phyloP scores from a whole-genome alignment of 768 basidiomycete species.

The Cyathus striatus region DNA sequence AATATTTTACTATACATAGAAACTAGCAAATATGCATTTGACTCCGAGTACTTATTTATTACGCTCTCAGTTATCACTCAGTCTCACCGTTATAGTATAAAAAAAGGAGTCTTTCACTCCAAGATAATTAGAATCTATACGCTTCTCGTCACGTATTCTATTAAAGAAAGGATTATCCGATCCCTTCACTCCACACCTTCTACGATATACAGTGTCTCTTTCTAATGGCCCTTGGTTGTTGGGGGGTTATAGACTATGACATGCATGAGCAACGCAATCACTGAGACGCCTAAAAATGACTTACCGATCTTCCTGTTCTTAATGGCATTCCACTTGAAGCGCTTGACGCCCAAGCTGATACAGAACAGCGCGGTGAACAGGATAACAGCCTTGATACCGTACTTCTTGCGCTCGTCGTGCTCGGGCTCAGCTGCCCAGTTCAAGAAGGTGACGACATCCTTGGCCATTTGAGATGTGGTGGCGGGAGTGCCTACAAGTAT shows the following conservation, averaged over 20 bases:
- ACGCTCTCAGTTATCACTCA: no score
- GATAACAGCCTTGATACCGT: constrained; percentile 93
- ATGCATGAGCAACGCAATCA: constrained; percentile 6
- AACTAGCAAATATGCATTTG: no score
- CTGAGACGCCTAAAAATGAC: no score
- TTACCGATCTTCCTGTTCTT: constrained; percentile 91
- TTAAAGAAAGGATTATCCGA: background rate
- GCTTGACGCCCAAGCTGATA: constrained; percentile 84
- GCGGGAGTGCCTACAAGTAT: constrained; percentile 75
- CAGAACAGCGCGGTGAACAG: constrained; percentile 83
- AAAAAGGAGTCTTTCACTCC: no score
- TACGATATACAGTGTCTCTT: constrained; percentile 13
- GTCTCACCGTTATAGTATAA: no score
- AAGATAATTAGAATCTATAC: no score
- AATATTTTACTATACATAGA: no score
- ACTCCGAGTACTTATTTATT: no score
- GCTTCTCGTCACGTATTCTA: constrained; percentile 1
- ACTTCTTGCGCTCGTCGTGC: constrained; percentile 96
- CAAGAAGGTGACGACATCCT: constrained; percentile 94
- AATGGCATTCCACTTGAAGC: constrained; percentile 90
- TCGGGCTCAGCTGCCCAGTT: constrained; percentile 98
- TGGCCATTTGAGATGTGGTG: constrained; percentile 98
- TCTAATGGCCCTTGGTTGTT: constrained; percentile 51
- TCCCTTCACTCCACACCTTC: constrained; percentile 3
- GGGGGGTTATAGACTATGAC: constrained; percentile 63